Base-by-base conservation (phyloP, 495 filamentous ascomycete genomes). In the Pseudomonodictys pantanalensis region DNA sequence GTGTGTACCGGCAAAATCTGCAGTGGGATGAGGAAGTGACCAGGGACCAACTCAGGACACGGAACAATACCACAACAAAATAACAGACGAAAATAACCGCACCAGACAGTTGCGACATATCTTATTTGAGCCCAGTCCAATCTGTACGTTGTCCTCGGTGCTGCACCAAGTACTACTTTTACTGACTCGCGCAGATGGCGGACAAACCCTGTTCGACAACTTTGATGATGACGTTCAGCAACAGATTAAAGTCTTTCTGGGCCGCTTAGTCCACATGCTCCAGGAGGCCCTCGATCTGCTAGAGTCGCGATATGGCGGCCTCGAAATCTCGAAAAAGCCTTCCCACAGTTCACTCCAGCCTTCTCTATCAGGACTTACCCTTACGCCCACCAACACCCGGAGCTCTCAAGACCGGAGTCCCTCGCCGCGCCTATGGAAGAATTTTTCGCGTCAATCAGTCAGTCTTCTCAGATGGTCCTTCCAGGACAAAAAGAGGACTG, bases 381-480 rank as follows among this genome's bases (percentile, higher is more conserved):
- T n/a, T n/a, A n/a, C n/a, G n/a, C n/a, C n/a, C n/a, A n/a, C n/a
- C n/a, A n/a, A n/a, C n/a, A n/a, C n/a, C n/a, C n/a, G n/a, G n/a
- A n/a, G n/a, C n/a, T n/a, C n/a, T n/a, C n/a, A n/a, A n/a, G n/a
- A n/a, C n/a, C 6, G 30, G 29, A 52, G 49, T 20, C 25, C 49
- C 10, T 49, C 45, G 24, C 45, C 45, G 20, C 7, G 45, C 10
- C 18, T 24, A 6, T 24, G 24, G 45, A 23, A 28, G 9, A 11
- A 11, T 11, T 49, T 35, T 23, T 12, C 49, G 25, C 7, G 23
- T 17, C 25, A 38, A 39, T 52, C 49, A 10, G 20, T 52, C 5
- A 97, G 48, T 96, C 22, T 55, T 6, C 15, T 69, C n/a, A 60
- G 54, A 43, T 73, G 71, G 71, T 70, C 66, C 7, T 54, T 68